Base-by-base conservation (phyloP, 169 alveolate species). In the Besnoitia besnoiti region DNA sequence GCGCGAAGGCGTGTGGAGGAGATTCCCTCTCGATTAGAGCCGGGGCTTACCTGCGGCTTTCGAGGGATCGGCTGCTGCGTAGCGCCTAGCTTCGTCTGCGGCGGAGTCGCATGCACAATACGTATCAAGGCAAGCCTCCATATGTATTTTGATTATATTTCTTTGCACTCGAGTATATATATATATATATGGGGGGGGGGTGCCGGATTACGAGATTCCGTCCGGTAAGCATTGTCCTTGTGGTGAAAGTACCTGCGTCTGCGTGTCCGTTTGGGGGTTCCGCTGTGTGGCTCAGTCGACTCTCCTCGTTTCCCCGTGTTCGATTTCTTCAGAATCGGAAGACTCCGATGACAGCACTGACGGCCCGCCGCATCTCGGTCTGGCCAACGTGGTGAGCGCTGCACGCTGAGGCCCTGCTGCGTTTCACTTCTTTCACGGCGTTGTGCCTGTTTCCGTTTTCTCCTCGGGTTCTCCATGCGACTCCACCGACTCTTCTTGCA, bases 341-440 rank as follows among this genome's bases (percentile, higher is more conserved):
- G 82, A 73, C 82, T 73, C 82, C 14, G 82, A 73, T n/a, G 82
- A 73, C 46, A 73, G 82, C 82, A 19, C 27, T 42, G 14, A 39
- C 44, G 82, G 82, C 1, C 46, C 46, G 24, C 82, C 82, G 14
- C 46, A 42, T 16, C 82, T 73, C 24, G 82, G 82, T 16, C 82
- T 73, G 47, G 82, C 47, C 19, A 73, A 73, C 21, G 47, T 37
- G 5, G 82, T 73, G n/a, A 30, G 82, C 19, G 42, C 19, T 62
- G n/a, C 67, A 51, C 67, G 27, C 27, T 5, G 30, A 0, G 12
- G 12, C 24, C 67, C 30, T 55, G 4, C 67, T 55, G 12, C 24
- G 4, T 10, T 55, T 16, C 27, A n/a, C 24, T 55, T 0, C 24
- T 16, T 19, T 55, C 30, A 1, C 30, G 67, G 67, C 67, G 5